A percentile compares a stretch with the other conserved stretches of the same genome.
Conservation (phyloP, 2,329 filamentous ascomycete species). For the Aspergillus spinulosporus region DNA sequence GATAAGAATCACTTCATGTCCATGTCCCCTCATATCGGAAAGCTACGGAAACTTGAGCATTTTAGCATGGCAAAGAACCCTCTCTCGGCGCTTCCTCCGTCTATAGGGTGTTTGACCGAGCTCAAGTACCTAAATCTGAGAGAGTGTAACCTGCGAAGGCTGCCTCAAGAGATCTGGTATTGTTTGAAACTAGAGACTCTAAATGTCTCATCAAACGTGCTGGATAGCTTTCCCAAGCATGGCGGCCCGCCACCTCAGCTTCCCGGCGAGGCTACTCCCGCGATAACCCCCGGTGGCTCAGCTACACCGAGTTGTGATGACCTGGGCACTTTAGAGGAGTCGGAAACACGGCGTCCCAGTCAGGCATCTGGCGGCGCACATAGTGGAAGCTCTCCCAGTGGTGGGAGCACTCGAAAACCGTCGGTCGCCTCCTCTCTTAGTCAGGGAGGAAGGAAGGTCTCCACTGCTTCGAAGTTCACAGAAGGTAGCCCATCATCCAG, state of each 20-base stretch:
- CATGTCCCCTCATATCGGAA: conserved; percentile 80
- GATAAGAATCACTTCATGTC: conserved; percentile 97
- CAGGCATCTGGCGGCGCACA: conserved; percentile 72
- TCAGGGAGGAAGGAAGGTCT: conserved; percentile 80
- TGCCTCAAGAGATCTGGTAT: conserved; percentile 96
- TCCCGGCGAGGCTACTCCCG: conserved; percentile 50
- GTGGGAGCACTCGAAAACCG: conserved; percentile 64
- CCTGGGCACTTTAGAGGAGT: conserved; percentile 64
- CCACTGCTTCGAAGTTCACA: conserved; percentile 70
- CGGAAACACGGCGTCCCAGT: conserved; percentile 71
- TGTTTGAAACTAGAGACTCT: conserved; percentile 85
- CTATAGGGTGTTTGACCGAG: conserved; percentile 84
- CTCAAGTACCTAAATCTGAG: conserved; percentile 83
- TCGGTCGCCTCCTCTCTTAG: conserved; percentile 81
- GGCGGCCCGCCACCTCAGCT: conserved; percentile 64
- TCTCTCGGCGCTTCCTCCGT: conserved; percentile 76
- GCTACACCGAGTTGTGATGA: conserved; percentile 76
- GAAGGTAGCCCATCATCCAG: conserved; percentile 61
- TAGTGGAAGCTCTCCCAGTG: conserved; percentile 69
- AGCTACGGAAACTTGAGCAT: conserved; percentile 78
- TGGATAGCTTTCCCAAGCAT: conserved; percentile 87
- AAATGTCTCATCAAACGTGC: conserved; percentile 92
- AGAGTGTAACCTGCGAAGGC: conserved; percentile 85
- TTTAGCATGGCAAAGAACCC: conserved; percentile 94
- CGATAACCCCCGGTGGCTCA: conserved; percentile 52